These are phyloP conservation scores for Ajuga reptans DNA, from an alignment of 305 asterid species.

Conservation along the genomic window DNA sequence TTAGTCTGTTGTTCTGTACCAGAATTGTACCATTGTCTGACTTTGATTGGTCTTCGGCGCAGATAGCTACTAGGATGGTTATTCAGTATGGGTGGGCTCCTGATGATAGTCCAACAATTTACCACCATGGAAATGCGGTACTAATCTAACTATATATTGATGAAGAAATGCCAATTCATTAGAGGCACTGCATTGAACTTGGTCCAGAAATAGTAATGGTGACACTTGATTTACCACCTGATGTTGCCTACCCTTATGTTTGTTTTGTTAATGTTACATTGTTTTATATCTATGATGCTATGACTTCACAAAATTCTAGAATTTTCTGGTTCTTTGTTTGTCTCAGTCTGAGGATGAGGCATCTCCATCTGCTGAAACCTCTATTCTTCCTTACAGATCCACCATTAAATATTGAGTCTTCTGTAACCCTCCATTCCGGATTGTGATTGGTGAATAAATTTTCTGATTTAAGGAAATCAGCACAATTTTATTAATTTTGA, in stretches of 20 bases:
- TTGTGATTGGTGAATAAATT: background rate
- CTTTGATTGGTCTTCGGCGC: conserved; percentile 26
- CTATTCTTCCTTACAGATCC: background rate
- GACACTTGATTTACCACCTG: background rate
- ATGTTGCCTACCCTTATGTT: background rate
- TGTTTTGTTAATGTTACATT: background rate
- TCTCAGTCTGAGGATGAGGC: conserved; percentile 5
- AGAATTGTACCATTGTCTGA: conserved; percentile 15
- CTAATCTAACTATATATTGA: conserved; percentile 16
- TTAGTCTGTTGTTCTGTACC: conserved; percentile 4
- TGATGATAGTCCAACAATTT: conserved; percentile 74
- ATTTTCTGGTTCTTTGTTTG: background rate
- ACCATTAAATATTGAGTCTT: background rate
- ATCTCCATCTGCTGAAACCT: conserved; percentile 11
- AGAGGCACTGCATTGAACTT: conserved; percentile 4
- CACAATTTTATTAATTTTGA: background rate
- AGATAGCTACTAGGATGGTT: conserved; percentile 97
- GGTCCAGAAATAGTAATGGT: background rate
- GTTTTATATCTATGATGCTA: background rate
- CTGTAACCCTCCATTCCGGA: background rate
- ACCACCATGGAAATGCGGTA: conserved; percentile 88
- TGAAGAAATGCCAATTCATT: background rate
- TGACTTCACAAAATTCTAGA: background rate
- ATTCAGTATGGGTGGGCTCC: conserved; percentile 94
- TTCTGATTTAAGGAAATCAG: background rate